These are phyloP conservation scores for Ceratobasidium sp. DNA, from an alignment of 1,284 basidiomycete species.

Conservation along the genomic window DNA sequence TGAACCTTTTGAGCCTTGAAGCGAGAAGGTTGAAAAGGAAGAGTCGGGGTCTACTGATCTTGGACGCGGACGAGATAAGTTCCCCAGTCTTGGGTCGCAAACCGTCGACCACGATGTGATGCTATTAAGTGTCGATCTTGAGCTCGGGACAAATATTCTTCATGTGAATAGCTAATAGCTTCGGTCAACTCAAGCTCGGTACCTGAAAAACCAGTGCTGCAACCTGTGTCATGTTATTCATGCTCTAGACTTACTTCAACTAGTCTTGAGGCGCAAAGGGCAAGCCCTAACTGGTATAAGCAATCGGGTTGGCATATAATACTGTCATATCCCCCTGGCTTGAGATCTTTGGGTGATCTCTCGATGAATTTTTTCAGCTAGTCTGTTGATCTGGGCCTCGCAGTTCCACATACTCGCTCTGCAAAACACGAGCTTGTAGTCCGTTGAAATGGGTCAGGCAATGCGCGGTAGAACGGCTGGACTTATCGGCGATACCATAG, in stretches of 20 bases:
- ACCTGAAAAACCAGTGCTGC: too few species aligned
- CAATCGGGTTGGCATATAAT: conserved; percentile 4
- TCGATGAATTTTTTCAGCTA: not conserved
- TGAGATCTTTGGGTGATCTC: not conserved
- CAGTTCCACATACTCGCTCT: conserved; percentile 45
- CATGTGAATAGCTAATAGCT: not conserved
- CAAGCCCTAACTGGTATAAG: conserved; percentile 17
- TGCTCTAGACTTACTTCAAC: not conserved
- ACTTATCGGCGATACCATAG: conserved; percentile 50
- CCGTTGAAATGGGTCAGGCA: conserved; percentile 48
- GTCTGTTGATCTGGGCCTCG: not conserved
- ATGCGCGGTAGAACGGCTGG: conserved; percentile 52
- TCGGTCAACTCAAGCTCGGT: not conserved
- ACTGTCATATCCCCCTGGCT: conserved; percentile 12
- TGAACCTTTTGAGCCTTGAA: not conserved
- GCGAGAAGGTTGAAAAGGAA: not conserved
- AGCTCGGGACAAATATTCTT: not conserved
- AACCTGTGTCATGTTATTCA: too few species aligned
- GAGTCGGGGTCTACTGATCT: not conserved
- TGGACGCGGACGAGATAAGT: not conserved
- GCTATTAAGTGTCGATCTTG: not conserved
- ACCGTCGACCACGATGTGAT: not conserved
- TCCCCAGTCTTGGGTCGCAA: not conserved
- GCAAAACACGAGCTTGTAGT: conserved; percentile 47
- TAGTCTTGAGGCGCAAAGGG: not conserved